Evolutionary conservation across 2,329 filamentous ascomycete species (phyloP), one percentile per base, ranked within the genome.

Genomic region (Ophiostoma sp.): DNA sequence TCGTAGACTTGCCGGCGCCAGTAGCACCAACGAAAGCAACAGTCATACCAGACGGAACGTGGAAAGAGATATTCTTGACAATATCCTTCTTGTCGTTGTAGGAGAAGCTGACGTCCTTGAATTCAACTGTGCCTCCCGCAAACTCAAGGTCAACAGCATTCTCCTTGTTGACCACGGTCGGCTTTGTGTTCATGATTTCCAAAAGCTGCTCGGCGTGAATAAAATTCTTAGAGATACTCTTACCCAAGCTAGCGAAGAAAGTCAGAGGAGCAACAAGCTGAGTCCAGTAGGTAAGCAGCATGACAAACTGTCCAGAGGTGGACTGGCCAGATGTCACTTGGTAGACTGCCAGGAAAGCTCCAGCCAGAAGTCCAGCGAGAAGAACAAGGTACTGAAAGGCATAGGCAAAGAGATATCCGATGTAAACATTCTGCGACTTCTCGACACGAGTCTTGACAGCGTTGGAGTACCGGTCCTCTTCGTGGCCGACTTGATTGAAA

Each of bases 261-360:
- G 90, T 90, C 71, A 94, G 85, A 1, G 92, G 92, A 1, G 88
- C 87, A 61, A 91, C 91, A 50, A 94, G 84, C 78, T 93, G 91
- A 22, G 87, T 87, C 91, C 93, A 93, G 80, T 93, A 94, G 71
- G 90, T 91, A 74, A 93, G 82, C 19, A 94, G 84, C 81, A 90
- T 89, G 72, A 92, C 89, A 77, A 94, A 93, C 76, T 91, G 86
- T 72, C 91, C 91, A 12, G 91, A 84, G 5, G 87, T 88, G 4
- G 88, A 87, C 70, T 86, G 81, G 1, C 86, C 87, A n/a, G 85
- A 85, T 1, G 86, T 90, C 71, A 94, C 90, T 75, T 92, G 90
- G 79, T 90, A 92, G 0, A 90, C 87, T 1, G 87, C 87, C 55
- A 90, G 77, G 77, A 88, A 88, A 1, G 87, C 84, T 48, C 88